These are phyloP conservation scores for Yamadazyma friedrichii DNA, from an alignment of 1,139 yeast genomes.

Conservation along the genomic window DNA sequence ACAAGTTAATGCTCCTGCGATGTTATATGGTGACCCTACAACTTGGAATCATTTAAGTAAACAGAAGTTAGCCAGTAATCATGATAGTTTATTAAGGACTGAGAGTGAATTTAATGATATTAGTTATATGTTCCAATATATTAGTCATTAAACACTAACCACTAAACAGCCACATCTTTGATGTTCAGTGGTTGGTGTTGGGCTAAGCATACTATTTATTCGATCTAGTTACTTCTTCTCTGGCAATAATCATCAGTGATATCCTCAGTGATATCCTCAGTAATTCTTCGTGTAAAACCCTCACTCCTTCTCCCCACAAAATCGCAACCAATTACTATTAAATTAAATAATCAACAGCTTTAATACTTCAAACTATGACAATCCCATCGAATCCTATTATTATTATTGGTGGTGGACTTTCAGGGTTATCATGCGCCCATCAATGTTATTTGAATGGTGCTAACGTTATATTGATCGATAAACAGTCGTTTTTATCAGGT, in stretches of 20 bases:
- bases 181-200: too few species aligned
- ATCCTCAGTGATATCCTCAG: too few species aligned
- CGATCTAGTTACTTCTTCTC: too few species aligned
- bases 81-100: conserved; percentile 73
- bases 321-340: conserved; percentile 18
- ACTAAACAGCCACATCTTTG: too few species aligned
- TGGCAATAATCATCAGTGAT: too few species aligned
- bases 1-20: conserved; percentile 66
- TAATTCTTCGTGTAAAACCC: too few species aligned
- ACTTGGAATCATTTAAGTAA: conserved; percentile 93
- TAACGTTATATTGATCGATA: conserved; percentile 59
- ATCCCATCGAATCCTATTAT: conserved; percentile 41
- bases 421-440: conserved; percentile 77
- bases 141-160: conserved; percentile 29
- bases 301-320: conserved; percentile 1
- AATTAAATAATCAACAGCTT: conserved; percentile 1
- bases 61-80: conserved; percentile 57
- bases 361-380: not conserved
- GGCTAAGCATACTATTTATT: too few species aligned
- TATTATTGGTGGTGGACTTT: conserved; percentile 77
- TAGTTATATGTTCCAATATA: conserved; percentile 88
- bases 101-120: conserved; percentile 71
- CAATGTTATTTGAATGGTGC: conserved; percentile 58
- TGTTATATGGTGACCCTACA: conserved; percentile 97
- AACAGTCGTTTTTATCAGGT: conserved; percentile 67